Conservation (phyloP, 2,329 filamentous ascomycete genomes). For the Hymenoscyphus scutula region DNA sequence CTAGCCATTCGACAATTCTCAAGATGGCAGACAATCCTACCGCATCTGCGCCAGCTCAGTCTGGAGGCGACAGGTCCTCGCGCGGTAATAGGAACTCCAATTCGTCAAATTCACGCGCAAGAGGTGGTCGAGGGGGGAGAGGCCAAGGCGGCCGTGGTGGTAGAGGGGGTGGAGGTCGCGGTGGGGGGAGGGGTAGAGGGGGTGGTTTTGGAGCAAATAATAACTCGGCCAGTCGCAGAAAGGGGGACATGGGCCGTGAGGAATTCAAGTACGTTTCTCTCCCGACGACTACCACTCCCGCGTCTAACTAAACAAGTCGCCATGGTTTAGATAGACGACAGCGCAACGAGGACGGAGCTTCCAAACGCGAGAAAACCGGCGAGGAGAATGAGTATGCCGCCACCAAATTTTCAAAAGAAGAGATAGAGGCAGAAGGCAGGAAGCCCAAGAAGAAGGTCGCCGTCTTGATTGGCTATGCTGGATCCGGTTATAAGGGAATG, state of each 20-base stretch:
- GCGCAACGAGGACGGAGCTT: conserved; percentile 47
- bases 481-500: conserved; percentile 96
- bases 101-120: conserved; percentile 12
- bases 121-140: conserved; percentile 11
- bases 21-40: conserved; percentile 31
- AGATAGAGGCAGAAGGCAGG: conserved; percentile 83
- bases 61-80: conserved; percentile 4
- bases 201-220: conserved; percentile 42
- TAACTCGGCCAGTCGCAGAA: conserved; percentile 51
- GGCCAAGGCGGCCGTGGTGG: conserved; percentile 17
- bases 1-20: conserved; percentile 21
- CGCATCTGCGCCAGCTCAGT: conserved; percentile 16
- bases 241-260: conserved; percentile 63
- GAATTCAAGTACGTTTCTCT: conserved; percentile 57
- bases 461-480: conserved; percentile 91
- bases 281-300: conserved; percentile 18
- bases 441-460: conserved; percentile 95
- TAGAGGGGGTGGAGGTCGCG: conserved; percentile 20
- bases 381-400: conserved; percentile 32
- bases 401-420: conserved; percentile 64
- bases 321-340: conserved; percentile 51
- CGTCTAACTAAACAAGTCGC: conserved; percentile 52
- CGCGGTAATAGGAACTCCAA: conserved; percentile 19
- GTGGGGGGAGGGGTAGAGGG: conserved; percentile 32
- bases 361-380: conserved; percentile 52